Evolutionary conservation across 2,329 filamentous ascomycete species (phyloP).

Genomic region (Talaromyces rugulosus): DNA sequence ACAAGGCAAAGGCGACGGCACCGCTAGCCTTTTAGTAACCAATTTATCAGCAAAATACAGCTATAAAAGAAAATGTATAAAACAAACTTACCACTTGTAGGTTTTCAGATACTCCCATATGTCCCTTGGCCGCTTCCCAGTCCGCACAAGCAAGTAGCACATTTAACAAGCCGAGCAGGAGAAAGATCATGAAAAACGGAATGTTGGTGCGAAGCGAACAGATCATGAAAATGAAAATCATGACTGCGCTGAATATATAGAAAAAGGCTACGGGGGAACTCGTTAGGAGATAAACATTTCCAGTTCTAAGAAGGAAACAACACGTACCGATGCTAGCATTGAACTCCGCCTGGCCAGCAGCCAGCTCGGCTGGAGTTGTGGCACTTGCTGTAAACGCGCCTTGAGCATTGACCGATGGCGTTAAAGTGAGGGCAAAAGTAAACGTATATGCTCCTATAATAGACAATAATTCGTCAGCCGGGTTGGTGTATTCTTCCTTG

Average conservation of each 20-base stretch:
- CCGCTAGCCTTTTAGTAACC: not conserved
- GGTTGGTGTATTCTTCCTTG: not conserved
- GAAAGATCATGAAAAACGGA: not conserved
- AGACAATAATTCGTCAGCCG: not conserved
- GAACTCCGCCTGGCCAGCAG: not conserved
- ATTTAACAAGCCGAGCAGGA: not conserved
- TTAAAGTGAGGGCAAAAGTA: not conserved
- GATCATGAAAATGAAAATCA: not conserved
- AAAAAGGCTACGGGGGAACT: not conserved
- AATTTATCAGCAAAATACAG: not conserved
- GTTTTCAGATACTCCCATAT: not conserved
- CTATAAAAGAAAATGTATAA: not conserved
- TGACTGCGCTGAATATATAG: not conserved
- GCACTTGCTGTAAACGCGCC: not conserved
- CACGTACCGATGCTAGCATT: not conserved
- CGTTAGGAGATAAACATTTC: not conserved
- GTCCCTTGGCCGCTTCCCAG: not conserved
- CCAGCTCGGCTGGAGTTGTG: not conserved
- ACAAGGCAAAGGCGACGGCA: not conserved
- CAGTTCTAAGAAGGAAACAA: not conserved
- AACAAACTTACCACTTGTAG: not conserved
- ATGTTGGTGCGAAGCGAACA: not conserved
- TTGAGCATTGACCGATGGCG: not conserved
- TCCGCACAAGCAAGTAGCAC: not conserved
- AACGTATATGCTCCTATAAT: not conserved